phyloP scores from a whole-genome alignment of 805 yeast species.

The Pichia sporocuriosa region DNA sequence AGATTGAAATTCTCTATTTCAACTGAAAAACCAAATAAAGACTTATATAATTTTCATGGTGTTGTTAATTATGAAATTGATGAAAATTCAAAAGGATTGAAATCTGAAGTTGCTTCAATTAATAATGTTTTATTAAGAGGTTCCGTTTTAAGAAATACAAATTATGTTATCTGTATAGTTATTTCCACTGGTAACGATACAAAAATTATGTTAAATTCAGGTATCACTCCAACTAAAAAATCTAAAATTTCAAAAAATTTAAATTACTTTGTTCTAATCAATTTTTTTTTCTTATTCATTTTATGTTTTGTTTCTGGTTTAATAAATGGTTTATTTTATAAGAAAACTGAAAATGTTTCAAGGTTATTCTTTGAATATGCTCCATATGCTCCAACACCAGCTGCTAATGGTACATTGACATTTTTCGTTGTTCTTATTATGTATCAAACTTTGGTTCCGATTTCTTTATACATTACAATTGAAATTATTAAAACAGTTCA shows the following conservation, averaged over 20 bases:
- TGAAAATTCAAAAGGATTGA: conserved; percentile 23
- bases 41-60: conserved; percentile 61
- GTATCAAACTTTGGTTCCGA: conserved; percentile 74
- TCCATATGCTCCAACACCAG: conserved; percentile 51
- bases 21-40: conserved; percentile 66
- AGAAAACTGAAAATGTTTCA: conserved; percentile 34
- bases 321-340: conserved; percentile 59
- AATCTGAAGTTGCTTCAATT: conserved; percentile 51
- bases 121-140: conserved; percentile 68
- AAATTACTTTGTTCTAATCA: conserved; percentile 58
- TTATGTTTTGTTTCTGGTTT: conserved; percentile 66
- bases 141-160: conserved; percentile 63
- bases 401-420: conserved; percentile 58
- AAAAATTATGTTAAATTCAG: conserved; percentile 72
- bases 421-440: conserved; percentile 69
- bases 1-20: conserved; percentile 54
- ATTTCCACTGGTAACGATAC: conserved; percentile 74
- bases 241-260: conserved; percentile 60
- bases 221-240: conserved; percentile 68
- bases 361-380: conserved; percentile 54
- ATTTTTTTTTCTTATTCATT: conserved; percentile 54
- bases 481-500: conserved; percentile 75
- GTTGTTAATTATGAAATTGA: conserved; percentile 35
- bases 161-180: conserved; percentile 69
- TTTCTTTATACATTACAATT: conserved; percentile 69